phyloP scores from a whole-genome alignment of 192 early-diverging fungal species.

The Coemansia sp. region DNA sequence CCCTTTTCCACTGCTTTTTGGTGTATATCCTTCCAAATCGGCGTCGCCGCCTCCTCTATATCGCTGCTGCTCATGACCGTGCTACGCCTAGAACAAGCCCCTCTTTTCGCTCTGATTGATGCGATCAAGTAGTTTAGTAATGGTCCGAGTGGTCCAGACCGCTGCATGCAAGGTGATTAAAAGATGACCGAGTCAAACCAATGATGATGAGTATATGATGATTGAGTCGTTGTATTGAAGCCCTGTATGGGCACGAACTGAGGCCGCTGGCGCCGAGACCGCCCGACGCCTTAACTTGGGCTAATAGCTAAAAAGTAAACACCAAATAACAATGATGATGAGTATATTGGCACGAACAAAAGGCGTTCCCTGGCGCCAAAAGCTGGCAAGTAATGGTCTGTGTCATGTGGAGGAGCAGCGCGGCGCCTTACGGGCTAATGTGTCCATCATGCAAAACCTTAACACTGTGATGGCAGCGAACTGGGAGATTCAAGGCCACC shows the following conservation, averaged over 20 bases:
- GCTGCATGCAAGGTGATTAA: not conserved
- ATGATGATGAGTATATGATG: too few species aligned
- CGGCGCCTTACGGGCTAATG: not conserved
- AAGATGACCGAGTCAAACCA: too few species aligned
- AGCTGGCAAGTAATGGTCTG: not conserved
- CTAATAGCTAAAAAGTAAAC: too few species aligned
- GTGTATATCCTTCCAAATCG: constrained; percentile 13
- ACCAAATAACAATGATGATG: too few species aligned
- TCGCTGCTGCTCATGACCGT: constrained; percentile 5
- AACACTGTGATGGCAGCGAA: not conserved
- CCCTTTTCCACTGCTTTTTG: constrained; percentile 6
- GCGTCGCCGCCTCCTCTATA: constrained; percentile 12
- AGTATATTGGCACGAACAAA: too few species aligned
- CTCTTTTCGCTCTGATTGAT: not conserved
- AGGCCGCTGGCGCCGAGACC: too few species aligned
- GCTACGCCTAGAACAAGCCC: not conserved
- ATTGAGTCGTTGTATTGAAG: too few species aligned
- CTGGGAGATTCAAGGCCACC: constrained; percentile 14
- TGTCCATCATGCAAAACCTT: not conserved
- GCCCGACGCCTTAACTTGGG: too few species aligned
- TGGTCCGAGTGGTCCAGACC: not conserved
- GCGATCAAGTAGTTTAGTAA: not conserved
- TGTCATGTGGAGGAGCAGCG: not conserved
- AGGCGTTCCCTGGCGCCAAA: not conserved
- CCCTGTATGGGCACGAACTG: too few species aligned